phyloP scores from a whole-genome alignment of 352 stramenopile genomes.

The Discostella stelligera region DNA sequence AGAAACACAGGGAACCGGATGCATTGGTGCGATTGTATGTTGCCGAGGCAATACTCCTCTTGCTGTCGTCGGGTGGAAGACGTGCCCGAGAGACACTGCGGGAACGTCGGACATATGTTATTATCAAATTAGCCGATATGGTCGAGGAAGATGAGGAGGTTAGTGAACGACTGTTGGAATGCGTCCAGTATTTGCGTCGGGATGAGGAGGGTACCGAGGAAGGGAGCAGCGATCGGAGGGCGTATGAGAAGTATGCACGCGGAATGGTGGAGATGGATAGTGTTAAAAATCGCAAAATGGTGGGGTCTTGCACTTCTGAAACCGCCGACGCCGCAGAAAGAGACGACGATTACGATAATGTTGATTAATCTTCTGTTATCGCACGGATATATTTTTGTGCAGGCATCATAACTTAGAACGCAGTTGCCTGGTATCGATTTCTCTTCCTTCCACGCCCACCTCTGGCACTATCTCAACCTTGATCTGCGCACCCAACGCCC shows the following conservation, averaged over 20 bases:
- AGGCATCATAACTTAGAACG: constrained; percentile 22
- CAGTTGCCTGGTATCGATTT: constrained; percentile 18
- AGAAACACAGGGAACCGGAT: constrained; percentile 73
- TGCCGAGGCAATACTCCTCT: constrained; percentile 62
- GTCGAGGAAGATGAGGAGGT: constrained; percentile 78
- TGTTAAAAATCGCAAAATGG: constrained; percentile 16
- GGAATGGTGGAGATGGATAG: constrained; percentile 27
- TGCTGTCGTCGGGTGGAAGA: constrained; percentile 64
- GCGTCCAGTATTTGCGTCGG: constrained; percentile 77
- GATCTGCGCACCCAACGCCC: constrained; percentile 27
- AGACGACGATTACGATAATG: constrained; percentile 9
- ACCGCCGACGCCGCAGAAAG: background rate
- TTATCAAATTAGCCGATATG: constrained; percentile 80
- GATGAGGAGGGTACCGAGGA: constrained; percentile 78
- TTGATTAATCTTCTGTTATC: background rate
- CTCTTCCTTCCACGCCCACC: background rate
- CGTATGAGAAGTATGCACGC: constrained; percentile 44
- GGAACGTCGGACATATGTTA: constrained; percentile 60
- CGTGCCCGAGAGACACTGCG: constrained; percentile 61
- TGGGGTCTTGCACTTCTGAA: background rate
- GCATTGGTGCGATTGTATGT: constrained; percentile 54
- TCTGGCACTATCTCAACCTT: constrained; percentile 19
- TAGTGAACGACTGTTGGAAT: constrained; percentile 76
- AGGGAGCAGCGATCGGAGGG: constrained; percentile 66
- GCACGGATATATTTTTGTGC: background rate